Base-by-base conservation (phyloP, 306 rosid genomes). In the Pyrus pyrifolia region DNA sequence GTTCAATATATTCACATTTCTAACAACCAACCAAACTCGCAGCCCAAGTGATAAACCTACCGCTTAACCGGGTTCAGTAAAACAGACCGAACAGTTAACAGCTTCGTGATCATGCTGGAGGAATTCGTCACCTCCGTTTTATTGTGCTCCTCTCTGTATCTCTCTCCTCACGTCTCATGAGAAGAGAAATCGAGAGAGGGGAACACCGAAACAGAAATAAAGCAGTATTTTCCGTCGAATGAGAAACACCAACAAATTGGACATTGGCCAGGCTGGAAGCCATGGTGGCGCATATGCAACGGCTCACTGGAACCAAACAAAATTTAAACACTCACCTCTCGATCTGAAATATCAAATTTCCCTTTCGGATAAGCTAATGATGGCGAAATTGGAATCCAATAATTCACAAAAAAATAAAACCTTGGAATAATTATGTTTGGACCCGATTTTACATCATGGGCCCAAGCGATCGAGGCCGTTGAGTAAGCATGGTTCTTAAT, bases 341-440 rank as follows among this genome's bases (percentile, higher is more conserved):
- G 21, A 35, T 62, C 66, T 74, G 31, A 45, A 74, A 45, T 62
- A 61, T 21, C 52, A 61, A 13, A 10, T 27, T 62, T 11, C 44
- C 46, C 23, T 15, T 62, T 74, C n/a, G 21, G 69, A 42, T 73
- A 44, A 73, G 64, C 38, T 73, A 38, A 82, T 68, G 61, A 78
- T 69, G 31, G 76, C 58, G 49, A 63, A n/a, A 53, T 57, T 42
- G 66, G 74, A 78, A 70, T 70, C 74, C 14, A 75, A 70, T 83
- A 65, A 79, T 57, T 45, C 62, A 30, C 23, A 12, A 68, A 68
- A 66, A 67, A 67, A 65, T 61, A 25, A 38, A 44, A 30, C n/a
- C 33, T 64, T 6, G 10, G 7, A 18, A 58, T 22, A 4, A 58
- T 55, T 23, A 25, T 35, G 30, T 29, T 29, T 29, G 30, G 30